Percentiles rank a stretch among this genome's conserved stretches.
Conservation (phyloP, 495 filamentous ascomycete genomes). For the Neurospora cerealis region DNA sequence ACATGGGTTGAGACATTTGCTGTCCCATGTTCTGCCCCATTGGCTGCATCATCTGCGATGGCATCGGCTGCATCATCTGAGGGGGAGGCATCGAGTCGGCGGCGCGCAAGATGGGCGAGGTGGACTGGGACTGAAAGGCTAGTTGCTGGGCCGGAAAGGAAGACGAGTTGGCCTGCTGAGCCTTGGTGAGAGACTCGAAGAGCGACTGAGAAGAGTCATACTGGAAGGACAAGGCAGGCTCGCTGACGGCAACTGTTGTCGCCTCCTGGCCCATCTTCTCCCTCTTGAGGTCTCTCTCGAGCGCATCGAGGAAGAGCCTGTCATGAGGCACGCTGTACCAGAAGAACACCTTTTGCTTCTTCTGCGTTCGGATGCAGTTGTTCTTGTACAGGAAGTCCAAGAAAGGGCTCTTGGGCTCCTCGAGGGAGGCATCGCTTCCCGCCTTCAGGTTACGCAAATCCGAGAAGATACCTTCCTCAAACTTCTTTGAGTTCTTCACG, state of each 20-base stretch:
- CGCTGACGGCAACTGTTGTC: conserved; percentile 89
- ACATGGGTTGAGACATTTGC: conserved; percentile 70
- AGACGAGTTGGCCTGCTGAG: conserved; percentile 94
- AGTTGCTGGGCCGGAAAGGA: conserved; percentile 82
- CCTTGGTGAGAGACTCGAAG: conserved; percentile 98
- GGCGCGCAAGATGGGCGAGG: conserved; percentile 80
- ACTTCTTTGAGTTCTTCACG: conserved; percentile 99
- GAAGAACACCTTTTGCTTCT: conserved; percentile 99
- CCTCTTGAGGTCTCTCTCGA: conserved; percentile 94
- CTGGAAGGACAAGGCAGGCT: conserved; percentile 94
- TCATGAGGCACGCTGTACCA: conserved; percentile 99
- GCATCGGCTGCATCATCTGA: conserved; percentile 53
- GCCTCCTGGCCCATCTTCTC: conserved; percentile 99
- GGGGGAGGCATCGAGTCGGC: conserved; percentile 62
- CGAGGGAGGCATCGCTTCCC: conserved; percentile 95
- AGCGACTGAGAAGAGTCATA: conserved; percentile 98
- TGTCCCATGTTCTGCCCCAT: conserved; percentile 58
- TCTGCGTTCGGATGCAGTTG: conserved; percentile 98
- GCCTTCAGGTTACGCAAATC: conserved; percentile 97
- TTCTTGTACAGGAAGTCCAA: conserved; percentile 99
- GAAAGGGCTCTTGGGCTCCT: conserved; percentile 97
- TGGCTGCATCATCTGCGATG: conserved; percentile 73
- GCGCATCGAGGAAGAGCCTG: conserved; percentile 89
- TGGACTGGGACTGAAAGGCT: conserved; percentile 64
- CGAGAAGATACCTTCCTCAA: conserved; percentile 98